Evolutionary conservation across 2,329 filamentous ascomycete species (phyloP), one percentile per base, ranked within the genome.

Genomic region (Apiospora koreana): DNA sequence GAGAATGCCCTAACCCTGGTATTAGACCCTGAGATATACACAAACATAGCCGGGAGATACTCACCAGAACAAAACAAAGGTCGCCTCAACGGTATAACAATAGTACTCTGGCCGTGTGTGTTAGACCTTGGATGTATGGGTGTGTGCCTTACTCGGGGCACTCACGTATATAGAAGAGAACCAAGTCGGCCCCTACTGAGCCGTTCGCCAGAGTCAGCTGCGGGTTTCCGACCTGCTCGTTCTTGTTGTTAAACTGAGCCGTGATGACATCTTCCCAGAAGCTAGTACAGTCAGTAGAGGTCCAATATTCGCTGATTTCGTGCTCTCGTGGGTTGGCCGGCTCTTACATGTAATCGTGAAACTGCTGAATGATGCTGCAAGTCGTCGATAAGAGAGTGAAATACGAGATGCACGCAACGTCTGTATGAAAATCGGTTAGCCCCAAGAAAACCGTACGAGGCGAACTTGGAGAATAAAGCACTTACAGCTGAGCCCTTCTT

Each of bases 101-200:
- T 67, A 69, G 41, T 70, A 73, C 38, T 72, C 70, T 73, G 46
- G 6, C 16, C 6, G 50, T 16, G 7, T 35, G 7, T 18, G 50
- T 58, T 35, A 58, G 16, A 9, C 16, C 21, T 16, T 58, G 50
- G 28, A 3, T 35, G 6, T 10, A 21, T 10, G 28, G 8, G 7
- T 10, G 7, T 35, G 12, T 8, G n/a, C n/a, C 16, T 58, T 21
- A 7, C 50, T 21, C 16, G 28, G 18, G 9, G 28, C 35, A 25
- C 71, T 35, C 45, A 74, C 73, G 73, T 31, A 75, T 72, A 62
- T 74, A 75, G 67, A 72, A 75, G 21, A 75, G 66, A 6, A 72
- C 71, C 38, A 73, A 48, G 46, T 74, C 71, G 3, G 72, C 23
- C 12, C 71, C 72, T 1, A 66, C 66, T 6, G 70, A 67, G 16